Base-by-base conservation (phyloP, 2,329 filamentous ascomycete species). In the Colletotrichum salicis region DNA sequence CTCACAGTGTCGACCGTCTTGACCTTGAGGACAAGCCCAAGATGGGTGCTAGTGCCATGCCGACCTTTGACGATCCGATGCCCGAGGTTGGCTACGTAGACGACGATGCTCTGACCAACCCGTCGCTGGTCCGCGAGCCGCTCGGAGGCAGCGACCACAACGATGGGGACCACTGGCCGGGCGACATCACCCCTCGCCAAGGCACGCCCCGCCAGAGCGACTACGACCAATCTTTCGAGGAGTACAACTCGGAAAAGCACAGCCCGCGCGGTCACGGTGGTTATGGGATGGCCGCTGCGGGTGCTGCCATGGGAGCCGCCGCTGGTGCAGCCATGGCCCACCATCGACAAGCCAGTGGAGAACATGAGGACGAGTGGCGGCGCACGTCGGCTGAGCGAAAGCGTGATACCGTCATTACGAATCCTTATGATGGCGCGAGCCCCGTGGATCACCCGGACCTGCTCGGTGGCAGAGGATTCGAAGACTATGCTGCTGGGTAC, bases 81-180 rank as follows among this genome's bases (percentile, higher is more conserved):
- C 94, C 93, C 0, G 94, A 95, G 78, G 91, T 93, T 77, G 94
- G 92, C 4, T 92, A 94, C 75, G 76, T 83, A 1, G 85, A 88
- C 12, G 88, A 90, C 48, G 94, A 97, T 73, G 87, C 94, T 19
- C 92, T 90, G 57, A 97, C 95, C 22, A 97, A 97, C 78, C 94
- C 94, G 3, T 97, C 95, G 0, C 87, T 95, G 61, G 90, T 97
- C 52, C 89, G 95, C 75, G 94, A 93, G 22, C 92, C 91, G 1
- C 88, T 93, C 61, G 91, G 90, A 62, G 90, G 88, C 35, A 75
- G 76, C 2, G 77, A 81, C 10, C 70, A 79, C 19, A 75, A 75
- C 52, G 74, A 77, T 33, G 67, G 72, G 33, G 76, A 74, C 11
- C 75, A 80, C 60, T 83, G 80, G 78, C 74, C 77, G 12, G 76